These are phyloP conservation scores for Vaccinium myrtillus DNA, from an alignment of 148 eudicot species.

Conservation along the genomic window DNA sequence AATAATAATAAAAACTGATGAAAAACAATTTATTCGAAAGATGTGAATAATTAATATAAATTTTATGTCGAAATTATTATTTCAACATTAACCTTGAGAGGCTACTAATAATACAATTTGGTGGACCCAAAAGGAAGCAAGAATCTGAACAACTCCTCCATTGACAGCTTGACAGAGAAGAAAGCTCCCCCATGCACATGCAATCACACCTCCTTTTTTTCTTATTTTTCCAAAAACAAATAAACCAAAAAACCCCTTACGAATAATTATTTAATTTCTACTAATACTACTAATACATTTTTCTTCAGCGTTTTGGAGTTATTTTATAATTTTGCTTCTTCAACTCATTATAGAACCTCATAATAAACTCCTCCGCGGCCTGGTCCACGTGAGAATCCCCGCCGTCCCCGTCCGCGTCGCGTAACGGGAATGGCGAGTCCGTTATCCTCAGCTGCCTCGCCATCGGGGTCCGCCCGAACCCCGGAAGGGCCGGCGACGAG, in stretches of 20 bases:
- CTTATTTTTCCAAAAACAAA: background rate
- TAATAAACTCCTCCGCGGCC: constrained; percentile 67
- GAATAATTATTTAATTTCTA: background rate
- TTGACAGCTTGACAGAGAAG: constrained; percentile 2
- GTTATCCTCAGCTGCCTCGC: constrained; percentile 71
- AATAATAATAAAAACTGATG: background rate
- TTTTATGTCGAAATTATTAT: background rate
- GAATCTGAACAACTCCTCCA: background rate
- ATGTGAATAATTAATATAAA: background rate
- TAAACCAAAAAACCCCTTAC: background rate
- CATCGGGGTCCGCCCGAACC: constrained; percentile 53
- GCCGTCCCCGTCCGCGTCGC: constrained; percentile 28
- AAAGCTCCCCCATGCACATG: constrained; percentile 9
- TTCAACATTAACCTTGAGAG: background rate
- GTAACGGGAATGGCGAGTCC: constrained; percentile 65
- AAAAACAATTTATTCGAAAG: too few relatives aligned
- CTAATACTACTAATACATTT: background rate
- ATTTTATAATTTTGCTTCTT: constrained; percentile 29
- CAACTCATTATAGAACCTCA: constrained; percentile 55
- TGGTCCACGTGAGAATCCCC: constrained; percentile 52
- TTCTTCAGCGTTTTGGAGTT: background rate
- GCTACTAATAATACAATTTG: background rate
- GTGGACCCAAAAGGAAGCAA: background rate
- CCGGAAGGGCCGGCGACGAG: constrained; percentile 50
- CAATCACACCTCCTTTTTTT: background rate